Conservation (phyloP, 1,284 basidiomycete genomes). For the Tylopilus sp. region DNA sequence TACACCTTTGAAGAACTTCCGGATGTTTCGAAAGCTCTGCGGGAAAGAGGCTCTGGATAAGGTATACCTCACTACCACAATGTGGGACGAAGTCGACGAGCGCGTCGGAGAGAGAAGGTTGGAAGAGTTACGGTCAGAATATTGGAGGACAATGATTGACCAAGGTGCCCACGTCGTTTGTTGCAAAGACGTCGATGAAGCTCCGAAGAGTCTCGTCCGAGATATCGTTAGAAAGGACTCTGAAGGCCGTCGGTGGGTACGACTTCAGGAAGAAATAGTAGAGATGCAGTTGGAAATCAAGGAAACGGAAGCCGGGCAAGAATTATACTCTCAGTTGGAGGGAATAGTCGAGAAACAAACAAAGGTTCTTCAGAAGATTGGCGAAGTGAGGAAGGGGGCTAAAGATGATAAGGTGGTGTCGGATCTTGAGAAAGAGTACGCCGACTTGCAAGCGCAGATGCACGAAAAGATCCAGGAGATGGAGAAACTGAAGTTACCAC, state of each 20-base stretch:
- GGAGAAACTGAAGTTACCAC: conserved; percentile 20
- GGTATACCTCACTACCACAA: conserved; percentile 55
- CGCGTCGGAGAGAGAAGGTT: conserved; percentile 24
- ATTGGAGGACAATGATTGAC: conserved; percentile 9
- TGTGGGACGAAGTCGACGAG: conserved; percentile 37
- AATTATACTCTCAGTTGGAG: neutral
- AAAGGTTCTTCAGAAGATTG: neutral
- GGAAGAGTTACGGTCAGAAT: conserved; percentile 30
- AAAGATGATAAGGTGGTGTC: neutral
- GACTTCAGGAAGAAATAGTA: conserved; percentile 5
- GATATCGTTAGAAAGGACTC: neutral
- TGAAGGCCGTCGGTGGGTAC: neutral
- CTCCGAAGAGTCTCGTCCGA: conserved; percentile 5
- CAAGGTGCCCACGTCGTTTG: neutral
- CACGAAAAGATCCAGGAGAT: conserved; percentile 15
- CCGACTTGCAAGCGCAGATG: neutral
- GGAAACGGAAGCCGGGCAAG: conserved; percentile 9
- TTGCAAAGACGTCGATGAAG: neutral
- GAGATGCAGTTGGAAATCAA: conserved; percentile 5
- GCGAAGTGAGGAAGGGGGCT: neutral
- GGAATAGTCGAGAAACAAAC: neutral
- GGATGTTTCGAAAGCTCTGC: conserved; percentile 50
- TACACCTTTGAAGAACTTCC: conserved; percentile 54
- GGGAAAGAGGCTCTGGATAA: conserved; percentile 9
- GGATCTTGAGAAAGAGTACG: neutral